Conservation (phyloP, 345 rosid genomes). For the Conringia planisiliqua region DNA sequence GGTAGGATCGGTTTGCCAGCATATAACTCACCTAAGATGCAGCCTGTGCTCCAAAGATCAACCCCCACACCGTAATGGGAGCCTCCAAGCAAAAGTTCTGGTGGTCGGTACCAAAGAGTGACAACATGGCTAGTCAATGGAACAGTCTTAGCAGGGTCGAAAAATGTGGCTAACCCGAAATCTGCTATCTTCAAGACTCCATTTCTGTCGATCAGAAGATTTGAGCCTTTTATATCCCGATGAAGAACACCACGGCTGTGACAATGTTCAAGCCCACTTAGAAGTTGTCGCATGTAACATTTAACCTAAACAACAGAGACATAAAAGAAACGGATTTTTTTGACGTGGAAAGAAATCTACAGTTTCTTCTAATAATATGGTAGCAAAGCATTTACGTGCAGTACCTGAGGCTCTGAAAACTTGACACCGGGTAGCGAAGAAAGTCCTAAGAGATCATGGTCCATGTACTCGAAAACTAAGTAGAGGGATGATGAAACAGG, state of each 20-base stretch:
- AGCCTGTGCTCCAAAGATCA: slow-evolving; percentile 96
- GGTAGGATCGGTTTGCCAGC: slow-evolving; percentile 85
- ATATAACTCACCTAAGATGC: slow-evolving; percentile 87
- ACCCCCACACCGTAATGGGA: slow-evolving; percentile 70
- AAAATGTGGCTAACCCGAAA: slow-evolving; percentile 83
- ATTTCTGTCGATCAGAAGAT: slow-evolving; percentile 73
- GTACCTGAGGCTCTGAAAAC: slow-evolving; percentile 89
- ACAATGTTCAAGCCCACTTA: slow-evolving; percentile 92
- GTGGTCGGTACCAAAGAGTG: slow-evolving; percentile 97
- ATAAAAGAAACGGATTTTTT: not conserved
- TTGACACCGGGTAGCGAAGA: slow-evolving; percentile 69
- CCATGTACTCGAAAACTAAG: slow-evolving; percentile 96
- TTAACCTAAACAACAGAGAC: slow-evolving; percentile 58
- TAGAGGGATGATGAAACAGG: slow-evolving; percentile 62
- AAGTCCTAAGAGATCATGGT: slow-evolving; percentile 94
- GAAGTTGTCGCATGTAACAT: slow-evolving; percentile 93
- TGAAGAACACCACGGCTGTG: slow-evolving; percentile 79
- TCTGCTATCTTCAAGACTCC: slow-evolving; percentile 94
- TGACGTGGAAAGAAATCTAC: not conserved
- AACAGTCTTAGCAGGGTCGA: slow-evolving; percentile 45
- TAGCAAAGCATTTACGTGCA: slow-evolving; percentile 27
- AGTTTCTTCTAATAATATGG: not conserved
- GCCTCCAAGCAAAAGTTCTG: slow-evolving; percentile 91
- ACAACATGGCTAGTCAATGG: slow-evolving; percentile 93
- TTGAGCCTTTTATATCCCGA: slow-evolving; percentile 90